Percentiles rank a stretch among this genome's conserved stretches.
Conservation (phyloP, 495 filamentous ascomycete species). For the Penicillium riverlandense region DNA sequence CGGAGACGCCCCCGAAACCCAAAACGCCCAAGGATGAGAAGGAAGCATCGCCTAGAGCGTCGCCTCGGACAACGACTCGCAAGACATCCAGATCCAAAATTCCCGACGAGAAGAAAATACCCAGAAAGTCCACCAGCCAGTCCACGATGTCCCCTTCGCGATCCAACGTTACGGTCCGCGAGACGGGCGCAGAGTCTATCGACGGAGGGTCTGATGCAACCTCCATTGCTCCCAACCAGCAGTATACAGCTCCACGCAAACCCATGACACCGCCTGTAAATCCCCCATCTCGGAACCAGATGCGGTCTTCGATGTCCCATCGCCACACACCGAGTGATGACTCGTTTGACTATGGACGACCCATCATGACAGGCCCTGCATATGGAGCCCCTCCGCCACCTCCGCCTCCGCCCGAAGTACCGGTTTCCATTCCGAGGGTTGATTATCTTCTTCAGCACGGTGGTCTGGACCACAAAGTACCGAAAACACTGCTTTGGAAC, state of each 20-base stretch:
- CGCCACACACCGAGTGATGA: conserved; percentile 29
- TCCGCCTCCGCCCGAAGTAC: conserved; percentile 64
- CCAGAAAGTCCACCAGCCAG: conserved; percentile 26
- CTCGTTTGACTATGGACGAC: conserved; percentile 31
- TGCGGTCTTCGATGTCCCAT: conserved; percentile 29
- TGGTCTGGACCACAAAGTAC: conserved; percentile 59
- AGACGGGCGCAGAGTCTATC: conserved; percentile 33
- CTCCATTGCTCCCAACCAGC: conserved; percentile 55
- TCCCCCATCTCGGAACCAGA: conserved; percentile 35
- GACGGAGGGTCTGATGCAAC: conserved; percentile 56
- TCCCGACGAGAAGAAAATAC: conserved; percentile 22
- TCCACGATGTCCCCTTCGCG: conserved; percentile 25
- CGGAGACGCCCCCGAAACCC: conserved; percentile 36
- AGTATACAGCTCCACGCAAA: conserved; percentile 34
- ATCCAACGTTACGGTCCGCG: conserved; percentile 32
- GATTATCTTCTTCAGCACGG: conserved; percentile 88
- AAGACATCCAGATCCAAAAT: conserved; percentile 28
- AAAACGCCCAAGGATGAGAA: conserved; percentile 23
- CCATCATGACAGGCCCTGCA: conserved; percentile 27
- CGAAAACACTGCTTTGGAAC: conserved; percentile 56
- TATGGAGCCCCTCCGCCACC: conserved; percentile 63
- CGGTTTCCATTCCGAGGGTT: conserved; percentile 68
- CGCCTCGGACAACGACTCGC: conserved; percentile 24
- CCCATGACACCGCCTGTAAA: conserved; percentile 29
- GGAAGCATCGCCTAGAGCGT: conserved; percentile 11